Base-by-base conservation (phyloP, 495 filamentous ascomycete species). In the Pseudotulostoma volvatum region DNA sequence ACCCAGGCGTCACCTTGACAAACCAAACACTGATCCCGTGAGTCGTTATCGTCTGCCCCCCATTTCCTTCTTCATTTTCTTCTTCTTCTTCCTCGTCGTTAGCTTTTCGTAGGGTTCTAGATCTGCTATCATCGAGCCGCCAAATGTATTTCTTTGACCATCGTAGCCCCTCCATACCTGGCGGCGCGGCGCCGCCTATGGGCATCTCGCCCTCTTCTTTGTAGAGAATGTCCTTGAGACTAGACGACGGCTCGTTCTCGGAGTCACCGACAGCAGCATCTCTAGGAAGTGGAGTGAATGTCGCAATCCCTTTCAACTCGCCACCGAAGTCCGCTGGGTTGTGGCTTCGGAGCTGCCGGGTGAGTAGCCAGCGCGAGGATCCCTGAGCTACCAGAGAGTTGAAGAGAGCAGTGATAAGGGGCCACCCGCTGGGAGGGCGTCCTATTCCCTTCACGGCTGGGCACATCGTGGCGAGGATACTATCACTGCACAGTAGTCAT, bases 131-230 rank as follows among this genome's bases (percentile, higher is more conserved):
- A n/a, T 36, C 45, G 14, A 58, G 36, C 0, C 61, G 57, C 63
- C 63, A 67, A 36, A 67, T 64, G 30, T 67, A 67, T 39, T 63
- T 64, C 44, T 67, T 67, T 3, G 55, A 60, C 57, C 59, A 67
- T 8, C 50, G 58, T 8, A 64, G 40, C 0, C 59, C 56, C 2
- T 48, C 33, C 32, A 48, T 46, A 1, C 40, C 40, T 8, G 21
- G 15, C 3, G 45, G 40, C 17, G 35, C 31, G 2, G 38, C 41
- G 8, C 50, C 40, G 2, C 41, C 40, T 13, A 37, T 40, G 11
- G 59, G 55, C 31, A 68, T 60, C 21, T 58, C 54, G 44, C 64
- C 65, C 45, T 62, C 57, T 52, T 67, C 63, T 37, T 46, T 54
- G 48, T 67, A 68, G 14, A 66, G 51, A 43, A 61, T 55, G 46